Percentiles rank a stretch among this genome's conserved stretches.
Evolutionary conservation across 225 moss, liverwort and hornwort genomes (phyloP).

Genomic region (Pseudisothecium myosuroides): DNA sequence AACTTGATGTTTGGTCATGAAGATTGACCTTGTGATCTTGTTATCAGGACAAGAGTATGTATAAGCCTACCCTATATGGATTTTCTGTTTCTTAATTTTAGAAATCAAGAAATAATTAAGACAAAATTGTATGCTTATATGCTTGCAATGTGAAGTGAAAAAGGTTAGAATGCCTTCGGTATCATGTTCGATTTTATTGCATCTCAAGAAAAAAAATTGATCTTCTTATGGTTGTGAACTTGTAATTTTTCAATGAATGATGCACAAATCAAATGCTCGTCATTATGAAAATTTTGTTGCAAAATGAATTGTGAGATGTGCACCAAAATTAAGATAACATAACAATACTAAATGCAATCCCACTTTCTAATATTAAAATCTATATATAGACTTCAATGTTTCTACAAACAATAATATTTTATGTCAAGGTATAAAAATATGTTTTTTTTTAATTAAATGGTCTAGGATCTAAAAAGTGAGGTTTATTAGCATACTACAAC

Average conservation of each 20-base stretch:
- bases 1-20: background rate
- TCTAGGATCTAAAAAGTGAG: background rate
- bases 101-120: background rate
- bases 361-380: background rate
- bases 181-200: background rate
- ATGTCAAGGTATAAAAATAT: background rate
- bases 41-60: fast-evolving
- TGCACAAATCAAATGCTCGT: background rate
- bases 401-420: background rate
- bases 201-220: background rate
- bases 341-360: background rate
- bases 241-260: background rate
- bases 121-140: background rate
- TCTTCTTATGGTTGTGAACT: background rate
- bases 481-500: background rate
- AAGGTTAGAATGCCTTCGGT: background rate
- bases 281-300: background rate
- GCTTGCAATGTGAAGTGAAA: background rate
- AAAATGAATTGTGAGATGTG: background rate
- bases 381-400: background rate
- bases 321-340: background rate
- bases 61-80: background rate
- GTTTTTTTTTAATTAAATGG: background rate
- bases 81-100: background rate
- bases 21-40: background rate